phyloP scores from a whole-genome alignment of 2,329 filamentous ascomycete species.

The Huntiella moniliformis region DNA sequence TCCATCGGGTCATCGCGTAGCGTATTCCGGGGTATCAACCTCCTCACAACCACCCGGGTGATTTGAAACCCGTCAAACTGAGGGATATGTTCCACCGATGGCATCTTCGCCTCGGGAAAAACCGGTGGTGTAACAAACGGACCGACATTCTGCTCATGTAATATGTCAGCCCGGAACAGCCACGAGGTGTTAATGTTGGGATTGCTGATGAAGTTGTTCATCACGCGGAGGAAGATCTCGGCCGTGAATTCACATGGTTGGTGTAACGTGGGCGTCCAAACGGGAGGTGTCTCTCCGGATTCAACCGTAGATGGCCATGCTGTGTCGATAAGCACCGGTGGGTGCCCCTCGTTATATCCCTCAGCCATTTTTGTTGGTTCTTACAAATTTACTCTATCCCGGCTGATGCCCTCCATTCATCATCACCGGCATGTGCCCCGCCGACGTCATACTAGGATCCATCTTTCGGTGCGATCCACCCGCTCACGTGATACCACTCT shows the following conservation, averaged over 20 bases:
- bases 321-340: slow-evolving; percentile 1
- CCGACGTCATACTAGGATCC: no score
- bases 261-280: slow-evolving; percentile 36
- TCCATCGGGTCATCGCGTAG: slow-evolving; percentile 54
- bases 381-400: no score
- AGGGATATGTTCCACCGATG: slow-evolving; percentile 6
- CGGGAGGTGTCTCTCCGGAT: background rate
- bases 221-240: slow-evolving; percentile 43
- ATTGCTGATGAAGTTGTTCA: slow-evolving; percentile 58
- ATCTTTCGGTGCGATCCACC: no score
- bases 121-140: slow-evolving; percentile 1
- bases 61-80: slow-evolving; percentile 24
- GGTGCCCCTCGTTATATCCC: background rate
- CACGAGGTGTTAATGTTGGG: slow-evolving; percentile 64
- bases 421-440: no score
- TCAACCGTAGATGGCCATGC: no score
- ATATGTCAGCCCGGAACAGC: slow-evolving; percentile 61
- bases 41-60: slow-evolving; percentile 39
- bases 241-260: slow-evolving; percentile 44
- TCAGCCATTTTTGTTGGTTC: slow-evolving; percentile 2
- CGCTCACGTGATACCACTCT: no score
- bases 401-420: no score
- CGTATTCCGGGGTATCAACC: slow-evolving; percentile 65
- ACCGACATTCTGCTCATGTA: slow-evolving; percentile 27
- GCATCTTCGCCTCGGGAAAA: background rate